Conservation (phyloP, 73 alveolate species). For the Halteria grandinella region DNA sequence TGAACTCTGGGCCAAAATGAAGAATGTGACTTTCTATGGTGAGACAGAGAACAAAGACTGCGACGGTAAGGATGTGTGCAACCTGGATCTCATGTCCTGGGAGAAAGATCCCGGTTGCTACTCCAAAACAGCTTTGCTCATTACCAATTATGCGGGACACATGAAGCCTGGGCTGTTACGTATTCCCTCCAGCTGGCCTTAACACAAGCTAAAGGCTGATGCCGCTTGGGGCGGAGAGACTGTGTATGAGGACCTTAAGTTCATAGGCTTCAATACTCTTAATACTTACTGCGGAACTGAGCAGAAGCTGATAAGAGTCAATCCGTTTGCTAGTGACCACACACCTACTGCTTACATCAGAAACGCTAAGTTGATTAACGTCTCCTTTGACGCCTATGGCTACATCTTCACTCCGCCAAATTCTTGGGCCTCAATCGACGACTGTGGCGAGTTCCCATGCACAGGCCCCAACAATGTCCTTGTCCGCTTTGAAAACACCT, state of each 20-base stretch:
- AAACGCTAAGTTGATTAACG: constrained; percentile 2
- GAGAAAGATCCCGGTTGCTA: background rate
- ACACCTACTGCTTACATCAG: constrained; percentile 6
- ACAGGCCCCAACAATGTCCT: constrained; percentile 46
- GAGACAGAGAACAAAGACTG: constrained; percentile 11
- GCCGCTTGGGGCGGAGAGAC: constrained; percentile 15
- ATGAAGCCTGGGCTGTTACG: constrained; percentile 19
- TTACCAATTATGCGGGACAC: background rate
- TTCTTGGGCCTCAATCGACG: constrained; percentile 41
- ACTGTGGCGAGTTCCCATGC: constrained; percentile 59
- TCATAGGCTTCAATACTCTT: background rate
- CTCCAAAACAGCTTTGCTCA: constrained; percentile 8
- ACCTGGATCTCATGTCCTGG: too few species aligned
- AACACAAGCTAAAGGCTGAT: background rate
- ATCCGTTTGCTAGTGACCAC: background rate
- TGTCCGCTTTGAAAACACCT: background rate
- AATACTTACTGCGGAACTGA: constrained; percentile 19
- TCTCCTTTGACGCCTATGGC: constrained; percentile 10
- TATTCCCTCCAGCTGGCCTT: background rate
- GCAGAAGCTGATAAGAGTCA: background rate
- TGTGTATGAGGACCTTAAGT: background rate
- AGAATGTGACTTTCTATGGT: constrained; percentile 12
- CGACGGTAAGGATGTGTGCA: background rate
- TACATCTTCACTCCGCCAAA: constrained; percentile 15
- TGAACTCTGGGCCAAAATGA: background rate